Evolutionary conservation across 2,329 filamentous ascomycete species (phyloP).

Genomic region (Xylariaceae sp.): DNA sequence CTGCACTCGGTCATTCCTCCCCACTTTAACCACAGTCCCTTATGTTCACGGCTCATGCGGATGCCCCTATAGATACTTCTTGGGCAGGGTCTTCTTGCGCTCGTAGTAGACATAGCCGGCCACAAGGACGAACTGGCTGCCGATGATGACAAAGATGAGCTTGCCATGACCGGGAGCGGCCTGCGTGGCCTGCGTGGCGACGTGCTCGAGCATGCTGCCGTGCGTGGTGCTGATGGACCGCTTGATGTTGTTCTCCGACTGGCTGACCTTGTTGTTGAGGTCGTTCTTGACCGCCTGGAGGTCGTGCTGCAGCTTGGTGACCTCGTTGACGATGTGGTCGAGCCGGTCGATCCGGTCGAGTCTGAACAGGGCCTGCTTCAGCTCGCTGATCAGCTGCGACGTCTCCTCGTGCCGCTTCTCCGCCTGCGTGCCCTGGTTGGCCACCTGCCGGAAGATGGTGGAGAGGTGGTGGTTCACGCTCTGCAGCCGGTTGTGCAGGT

Average conservation of each 20-base stretch:
- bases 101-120: conserved; percentile 73
- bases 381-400: conserved; percentile 40
- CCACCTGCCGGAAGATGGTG: conserved; percentile 54
- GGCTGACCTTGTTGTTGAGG: conserved; percentile 43
- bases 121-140: conserved; percentile 66
- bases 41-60: background rate
- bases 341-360: conserved; percentile 42
- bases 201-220: conserved; percentile 42
- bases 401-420: conserved; percentile 55
- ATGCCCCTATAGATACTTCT: conserved; percentile 71
- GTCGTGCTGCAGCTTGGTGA: conserved; percentile 53
- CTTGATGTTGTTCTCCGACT: conserved; percentile 48
- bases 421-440: conserved; percentile 43
- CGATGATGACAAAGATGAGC: conserved; percentile 65
- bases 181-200: conserved; percentile 41
- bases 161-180: conserved; percentile 45
- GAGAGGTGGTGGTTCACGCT: conserved; percentile 63
- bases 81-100: conserved; percentile 70
- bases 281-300: conserved; percentile 53
- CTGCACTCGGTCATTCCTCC: too few species aligned
- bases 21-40: background rate
- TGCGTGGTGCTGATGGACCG: conserved; percentile 47
- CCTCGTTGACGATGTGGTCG: conserved; percentile 38
- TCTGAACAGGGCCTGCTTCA: conserved; percentile 41
- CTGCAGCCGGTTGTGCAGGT: conserved; percentile 80